Percentiles rank a stretch among this genome's conserved stretches.
phyloP scores from a whole-genome alignment of 1,284 basidiomycete species.

The Apiotrichum gracile region DNA sequence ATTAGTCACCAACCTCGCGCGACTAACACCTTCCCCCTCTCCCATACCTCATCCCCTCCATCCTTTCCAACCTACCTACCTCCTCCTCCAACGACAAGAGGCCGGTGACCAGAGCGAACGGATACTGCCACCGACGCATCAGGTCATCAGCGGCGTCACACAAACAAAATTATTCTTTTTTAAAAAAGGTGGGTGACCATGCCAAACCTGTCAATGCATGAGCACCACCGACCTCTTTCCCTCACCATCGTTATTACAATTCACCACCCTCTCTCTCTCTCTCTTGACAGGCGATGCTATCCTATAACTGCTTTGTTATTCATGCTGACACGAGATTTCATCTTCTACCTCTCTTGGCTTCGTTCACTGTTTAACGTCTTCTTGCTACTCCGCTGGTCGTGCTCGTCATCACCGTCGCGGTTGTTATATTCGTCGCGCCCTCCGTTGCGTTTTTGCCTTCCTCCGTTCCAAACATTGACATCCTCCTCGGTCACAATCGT shows the following conservation, averaged over 20 bases:
- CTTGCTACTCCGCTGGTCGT: not conserved
- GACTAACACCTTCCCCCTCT: no score
- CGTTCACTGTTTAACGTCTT: not conserved
- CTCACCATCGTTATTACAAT: not conserved
- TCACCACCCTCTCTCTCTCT: not conserved
- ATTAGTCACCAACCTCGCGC: no score
- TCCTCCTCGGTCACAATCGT: not conserved
- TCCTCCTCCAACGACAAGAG: not conserved
- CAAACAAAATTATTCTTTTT: not conserved
- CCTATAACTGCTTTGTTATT: not conserved
- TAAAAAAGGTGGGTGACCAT: constrained; percentile 13
- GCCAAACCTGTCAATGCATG: constrained; percentile 1
- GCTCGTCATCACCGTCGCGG: not conserved
- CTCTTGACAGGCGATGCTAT: constrained; percentile 8
- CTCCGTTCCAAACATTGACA: not conserved
- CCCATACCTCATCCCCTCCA: not conserved
- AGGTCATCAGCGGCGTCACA: constrained; percentile 5
- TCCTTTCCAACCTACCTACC: not conserved
- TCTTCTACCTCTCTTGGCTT: not conserved
- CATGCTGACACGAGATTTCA: constrained; percentile 8
- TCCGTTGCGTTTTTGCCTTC: not conserved
- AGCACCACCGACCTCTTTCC: not conserved
- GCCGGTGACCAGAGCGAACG: constrained; percentile 7
- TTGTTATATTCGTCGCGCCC: not conserved
- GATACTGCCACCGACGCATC: not conserved